phyloP scores from a whole-genome alignment of 495 filamentous ascomycete species.

The Articulospora tetracladia region DNA sequence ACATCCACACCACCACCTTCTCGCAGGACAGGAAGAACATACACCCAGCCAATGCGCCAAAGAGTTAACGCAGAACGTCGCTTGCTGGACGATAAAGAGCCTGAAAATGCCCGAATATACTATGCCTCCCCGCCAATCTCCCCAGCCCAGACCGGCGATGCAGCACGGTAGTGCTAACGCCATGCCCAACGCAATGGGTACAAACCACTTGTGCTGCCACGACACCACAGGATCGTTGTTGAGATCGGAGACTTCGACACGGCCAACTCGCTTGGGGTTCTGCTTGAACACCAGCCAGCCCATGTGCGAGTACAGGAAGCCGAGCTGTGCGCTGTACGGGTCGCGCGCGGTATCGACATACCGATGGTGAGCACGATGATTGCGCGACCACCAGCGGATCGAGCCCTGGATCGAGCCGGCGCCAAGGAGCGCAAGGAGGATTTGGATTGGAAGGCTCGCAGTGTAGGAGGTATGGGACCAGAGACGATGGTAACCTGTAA shows the following conservation, averaged over 20 bases:
- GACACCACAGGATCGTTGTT: slow-evolving; percentile 26
- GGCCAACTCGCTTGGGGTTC: not conserved
- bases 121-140: slow-evolving; percentile 28
- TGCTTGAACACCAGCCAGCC: slow-evolving; percentile 24
- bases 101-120: slow-evolving; percentile 27
- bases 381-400: slow-evolving; percentile 19
- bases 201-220: slow-evolving; percentile 27
- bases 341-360: slow-evolving; percentile 26
- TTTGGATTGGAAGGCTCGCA: slow-evolving; percentile 15
- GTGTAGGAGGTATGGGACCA: slow-evolving; percentile 27
- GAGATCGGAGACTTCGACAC: slow-evolving; percentile 28
- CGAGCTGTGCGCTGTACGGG: slow-evolving; percentile 22
- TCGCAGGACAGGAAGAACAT: not conserved
- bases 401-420: slow-evolving; percentile 22
- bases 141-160: slow-evolving; percentile 27
- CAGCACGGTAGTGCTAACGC: slow-evolving; percentile 21
- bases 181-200: slow-evolving; percentile 16
- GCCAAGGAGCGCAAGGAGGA: slow-evolving; percentile 18
- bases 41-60: slow-evolving; percentile 31
- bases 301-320: slow-evolving; percentile 24
- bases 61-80: slow-evolving; percentile 33
- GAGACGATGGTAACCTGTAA: slow-evolving; percentile 30
- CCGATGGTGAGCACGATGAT: slow-evolving; percentile 28
- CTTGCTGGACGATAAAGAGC: slow-evolving; percentile 26
- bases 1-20: too few relatives aligned